These are phyloP conservation scores for Diaporthe citriasiana DNA, from an alignment of 2,329 filamentous ascomycete genomes.

Conservation along the genomic window DNA sequence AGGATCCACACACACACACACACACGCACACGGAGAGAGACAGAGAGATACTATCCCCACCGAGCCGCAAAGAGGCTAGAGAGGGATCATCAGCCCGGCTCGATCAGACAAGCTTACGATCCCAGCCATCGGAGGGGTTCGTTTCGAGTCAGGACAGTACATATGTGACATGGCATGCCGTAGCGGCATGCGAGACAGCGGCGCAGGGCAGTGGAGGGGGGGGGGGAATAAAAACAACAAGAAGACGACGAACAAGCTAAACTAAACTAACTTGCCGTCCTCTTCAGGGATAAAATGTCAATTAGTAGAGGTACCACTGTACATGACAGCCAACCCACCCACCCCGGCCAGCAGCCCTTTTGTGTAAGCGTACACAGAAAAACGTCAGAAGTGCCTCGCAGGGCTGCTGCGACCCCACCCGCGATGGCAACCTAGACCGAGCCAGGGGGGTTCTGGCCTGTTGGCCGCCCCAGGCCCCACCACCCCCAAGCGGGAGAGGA, in stretches of 20 bases:
- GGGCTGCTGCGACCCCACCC: constrained; percentile 24
- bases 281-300: neutral
- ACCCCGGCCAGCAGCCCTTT: neutral
- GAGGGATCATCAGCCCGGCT: neutral
- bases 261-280: neutral
- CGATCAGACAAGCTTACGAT: neutral
- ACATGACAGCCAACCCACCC: too few species aligned
- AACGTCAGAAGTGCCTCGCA: constrained; percentile 30
- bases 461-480: constrained; percentile 13
- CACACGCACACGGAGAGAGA: neutral
- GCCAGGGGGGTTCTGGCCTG: neutral
- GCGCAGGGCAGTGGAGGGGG: neutral
- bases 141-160: neutral
- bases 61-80: neutral
- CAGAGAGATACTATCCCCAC: neutral
- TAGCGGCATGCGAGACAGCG: constrained; percentile 22
- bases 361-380: too few species aligned
- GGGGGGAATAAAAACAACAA: neutral
- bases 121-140: neutral
- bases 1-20: neutral
- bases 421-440: constrained; percentile 1
- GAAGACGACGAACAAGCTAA: neutral
- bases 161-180: constrained; percentile 16
- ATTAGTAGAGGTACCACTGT: too few species aligned
- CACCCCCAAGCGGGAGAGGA: neutral